Base-by-base conservation (phyloP, 106 monocot species). In the Xerophyta viscosa region DNA sequence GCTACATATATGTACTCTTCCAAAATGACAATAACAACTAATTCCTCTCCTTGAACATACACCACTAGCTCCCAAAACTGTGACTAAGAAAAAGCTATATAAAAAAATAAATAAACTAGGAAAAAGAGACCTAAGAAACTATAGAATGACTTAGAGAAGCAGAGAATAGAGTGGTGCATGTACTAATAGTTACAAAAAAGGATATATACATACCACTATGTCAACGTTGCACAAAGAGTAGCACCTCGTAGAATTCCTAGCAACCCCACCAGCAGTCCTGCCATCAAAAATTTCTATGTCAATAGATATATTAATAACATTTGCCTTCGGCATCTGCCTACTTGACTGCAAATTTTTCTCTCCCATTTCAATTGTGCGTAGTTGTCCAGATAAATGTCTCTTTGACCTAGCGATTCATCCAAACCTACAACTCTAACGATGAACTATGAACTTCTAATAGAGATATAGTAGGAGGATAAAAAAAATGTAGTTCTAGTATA, bases 361-460 rank as follows among this genome's bases (percentile, higher is more conserved):
- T 60, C 33, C 12, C 33, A n/a, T 42, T 23, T 65, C 61, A 52
- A 37, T 53, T 18, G 26, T 50, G 43, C 61, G 57, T 37, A 73
- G 57, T 52, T 26, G 5, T 41, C 65, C 73, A 61, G n/a, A n/a
- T n/a, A n/a, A n/a, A n/a, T 24, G 71, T 60, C 67, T 79, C 66
- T 73, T 84, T 20, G 79, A 85, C 89, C 89, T 18, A 98, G 85
- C 29, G 76, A 73, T 63, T 89, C 96, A 69, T 86, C 78, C 37
- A 66, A 62, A 49, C 90, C 66, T 10, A 85, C 78, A 68, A 98
- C 68, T 69, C 96, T 79, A 23, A 77, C 82, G 77, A 89, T 79
- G 65, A 89, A 98, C 45, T 77, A 70, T 31, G 96, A 98, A 64
- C 68, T 78, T 72, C 39, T 66, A 62, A 98, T n/a, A n/a, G n/a